Base-by-base conservation (phyloP, 345 rosid genomes). In the Trapa incisa region DNA sequence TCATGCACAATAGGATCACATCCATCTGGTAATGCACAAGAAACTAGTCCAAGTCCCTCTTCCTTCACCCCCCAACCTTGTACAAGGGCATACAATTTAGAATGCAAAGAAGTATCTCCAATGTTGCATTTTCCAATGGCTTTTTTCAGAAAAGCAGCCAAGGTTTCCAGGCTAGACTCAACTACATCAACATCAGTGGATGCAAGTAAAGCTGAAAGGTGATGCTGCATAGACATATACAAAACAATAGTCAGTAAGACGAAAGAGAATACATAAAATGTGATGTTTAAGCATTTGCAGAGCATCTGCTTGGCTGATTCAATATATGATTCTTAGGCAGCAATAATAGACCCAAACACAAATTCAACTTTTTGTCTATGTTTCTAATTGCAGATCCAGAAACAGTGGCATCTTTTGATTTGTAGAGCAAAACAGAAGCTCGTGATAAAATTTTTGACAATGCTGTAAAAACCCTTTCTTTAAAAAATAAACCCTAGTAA, bases 11-110 rank as follows among this genome's bases (percentile, higher is more conserved):
- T 73, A 65, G 80, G 80, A 61, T 93, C 97, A 77, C 88, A 84
- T 64, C 77, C 85, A 75, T 82, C 76, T 70, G 76, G 79, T 50
- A 85, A 73, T 74, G 90, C 78, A 83, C 96, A 88, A 39, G 86
- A 83, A 76, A 81, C 80, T 73, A 93, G 81, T 70, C 97, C 98
- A 61, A 93, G 96, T 67, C 98, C 98, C 86, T 88, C 97, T 74
- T 93, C 98, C 77, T 93, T 90, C 66, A 93, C 96, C 2, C 98
- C 98, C 98, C 98, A 93, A 73, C 98, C 98, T 84, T 90, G 98
- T 36, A 97, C 96, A 76, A 93, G 91, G 66, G 96, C 82, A 83
- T 88, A 93, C 61, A 93, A 75, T 80, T 82, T 90, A 2, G 96
- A 82, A 78, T 72, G 90, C 77, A 93, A 71, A 75, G 92, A 87